phyloP scores from a whole-genome alignment of 192 early-diverging fungal species.

The Lunasporangiospora selenospora region DNA sequence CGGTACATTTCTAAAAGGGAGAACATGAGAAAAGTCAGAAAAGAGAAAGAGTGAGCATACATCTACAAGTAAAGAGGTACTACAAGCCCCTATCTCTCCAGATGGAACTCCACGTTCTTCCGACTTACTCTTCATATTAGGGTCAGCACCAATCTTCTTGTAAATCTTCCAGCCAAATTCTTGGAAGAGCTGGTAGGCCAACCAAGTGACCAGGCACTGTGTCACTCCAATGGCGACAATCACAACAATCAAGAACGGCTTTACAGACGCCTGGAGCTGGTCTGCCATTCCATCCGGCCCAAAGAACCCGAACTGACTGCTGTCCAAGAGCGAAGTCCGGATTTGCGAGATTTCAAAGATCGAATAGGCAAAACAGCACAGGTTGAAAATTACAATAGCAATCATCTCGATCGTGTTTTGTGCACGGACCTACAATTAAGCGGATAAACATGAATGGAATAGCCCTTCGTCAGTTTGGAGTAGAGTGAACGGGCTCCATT shows the following conservation, averaged over 20 bases:
- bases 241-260: constrained; percentile 12
- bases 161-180: constrained; percentile 67
- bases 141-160: constrained; percentile 70
- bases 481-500: too few relatives aligned
- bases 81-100: not conserved
- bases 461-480: too few relatives aligned
- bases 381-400: constrained; percentile 70
- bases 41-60: not conserved
- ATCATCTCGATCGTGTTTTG: constrained; percentile 81
- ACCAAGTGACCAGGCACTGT: constrained; percentile 29
- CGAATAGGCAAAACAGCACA: constrained; percentile 67
- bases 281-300: not conserved
- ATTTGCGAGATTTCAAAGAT: constrained; percentile 74
- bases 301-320: constrained; percentile 8
- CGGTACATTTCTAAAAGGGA: constrained; percentile 57
- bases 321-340: constrained; percentile 10
- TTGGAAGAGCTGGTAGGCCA: constrained; percentile 50
- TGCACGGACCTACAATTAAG: constrained; percentile 58
- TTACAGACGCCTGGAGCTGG: not conserved
- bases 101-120: too few relatives aligned
- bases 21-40: not conserved
- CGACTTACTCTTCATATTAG: constrained; percentile 64
- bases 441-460: not conserved
- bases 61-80: not conserved
- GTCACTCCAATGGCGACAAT: constrained; percentile 25